Conservation (phyloP, 2,329 filamentous ascomycete species). For the Beauveria medogensis region DNA sequence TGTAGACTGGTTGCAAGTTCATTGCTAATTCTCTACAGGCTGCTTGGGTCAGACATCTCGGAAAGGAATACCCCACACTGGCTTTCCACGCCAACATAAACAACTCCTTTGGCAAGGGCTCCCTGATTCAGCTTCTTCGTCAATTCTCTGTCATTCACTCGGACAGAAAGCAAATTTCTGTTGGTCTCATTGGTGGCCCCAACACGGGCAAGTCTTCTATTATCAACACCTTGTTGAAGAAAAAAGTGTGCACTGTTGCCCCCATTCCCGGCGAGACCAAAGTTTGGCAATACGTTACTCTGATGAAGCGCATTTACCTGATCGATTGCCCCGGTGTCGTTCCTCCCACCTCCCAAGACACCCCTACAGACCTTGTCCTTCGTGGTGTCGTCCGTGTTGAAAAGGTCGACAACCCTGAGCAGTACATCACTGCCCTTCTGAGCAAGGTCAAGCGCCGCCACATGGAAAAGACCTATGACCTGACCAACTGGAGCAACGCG, state of each 20-base stretch:
- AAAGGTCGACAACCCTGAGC: constrained; percentile 91
- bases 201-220: constrained; percentile 96
- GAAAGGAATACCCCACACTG: constrained; percentile 85
- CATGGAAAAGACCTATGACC: constrained; percentile 85
- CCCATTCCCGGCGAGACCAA: constrained; percentile 96
- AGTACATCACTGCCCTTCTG: constrained; percentile 84
- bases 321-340: constrained; percentile 98
- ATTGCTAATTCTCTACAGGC: constrained; percentile 50
- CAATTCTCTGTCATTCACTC: constrained; percentile 89
- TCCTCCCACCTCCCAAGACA: constrained; percentile 76
- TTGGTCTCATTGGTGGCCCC: constrained; percentile 70
- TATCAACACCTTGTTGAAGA: constrained; percentile 91
- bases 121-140: constrained; percentile 79
- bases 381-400: constrained; percentile 90
- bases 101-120: constrained; percentile 95
- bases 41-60: constrained; percentile 81
- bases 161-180: constrained; percentile 88
- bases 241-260: constrained; percentile 87
- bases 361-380: constrained; percentile 78
- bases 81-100: constrained; percentile 93
- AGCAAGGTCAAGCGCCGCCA: constrained; percentile 76
- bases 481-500: constrained; percentile 69
- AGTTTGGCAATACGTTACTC: constrained; percentile 93
- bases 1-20: constrained; percentile 12
- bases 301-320: constrained; percentile 84